phyloP scores from a whole-genome alignment of 192 early-diverging fungal genomes.

The Pilaira anomala region DNA sequence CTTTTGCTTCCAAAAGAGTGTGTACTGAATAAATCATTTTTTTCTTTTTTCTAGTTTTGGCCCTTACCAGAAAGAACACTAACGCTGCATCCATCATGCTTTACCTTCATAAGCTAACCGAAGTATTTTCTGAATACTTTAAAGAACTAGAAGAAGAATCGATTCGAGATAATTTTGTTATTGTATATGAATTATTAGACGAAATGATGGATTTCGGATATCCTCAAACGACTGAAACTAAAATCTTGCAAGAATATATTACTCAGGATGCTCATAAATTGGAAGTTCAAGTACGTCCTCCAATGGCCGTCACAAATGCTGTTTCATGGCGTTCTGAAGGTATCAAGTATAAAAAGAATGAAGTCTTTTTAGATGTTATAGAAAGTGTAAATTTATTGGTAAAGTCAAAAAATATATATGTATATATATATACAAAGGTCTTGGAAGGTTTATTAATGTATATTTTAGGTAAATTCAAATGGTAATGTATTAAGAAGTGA shows the following conservation, averaged over 20 bases:
- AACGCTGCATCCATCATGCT: conserved; percentile 94
- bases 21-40: neutral
- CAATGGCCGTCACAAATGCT: conserved; percentile 77
- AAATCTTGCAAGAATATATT: conserved; percentile 91
- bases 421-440: neutral
- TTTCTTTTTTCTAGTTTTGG: conserved; percentile 63
- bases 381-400: conserved; percentile 75
- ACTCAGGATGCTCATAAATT: conserved; percentile 96
- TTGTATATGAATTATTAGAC: conserved; percentile 86
- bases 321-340: conserved; percentile 72
- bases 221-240: conserved; percentile 86
- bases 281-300: conserved; percentile 85
- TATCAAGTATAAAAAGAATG: conserved; percentile 90
- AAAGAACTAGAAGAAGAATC: conserved; percentile 88
- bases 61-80: conserved; percentile 95
- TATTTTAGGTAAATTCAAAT: conserved; percentile 7
- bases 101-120: conserved; percentile 91
- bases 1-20: neutral
- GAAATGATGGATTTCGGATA: conserved; percentile 94
- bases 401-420: too few species aligned
- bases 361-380: conserved; percentile 98
- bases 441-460: neutral
- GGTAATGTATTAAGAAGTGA: conserved; percentile 64
- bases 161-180: conserved; percentile 88
- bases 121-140: conserved; percentile 94